Percentiles rank a stretch among this genome's conserved stretches.
Conservation (phyloP, 2,329 filamentous ascomycete genomes). For the Fusarium verticillioides region DNA sequence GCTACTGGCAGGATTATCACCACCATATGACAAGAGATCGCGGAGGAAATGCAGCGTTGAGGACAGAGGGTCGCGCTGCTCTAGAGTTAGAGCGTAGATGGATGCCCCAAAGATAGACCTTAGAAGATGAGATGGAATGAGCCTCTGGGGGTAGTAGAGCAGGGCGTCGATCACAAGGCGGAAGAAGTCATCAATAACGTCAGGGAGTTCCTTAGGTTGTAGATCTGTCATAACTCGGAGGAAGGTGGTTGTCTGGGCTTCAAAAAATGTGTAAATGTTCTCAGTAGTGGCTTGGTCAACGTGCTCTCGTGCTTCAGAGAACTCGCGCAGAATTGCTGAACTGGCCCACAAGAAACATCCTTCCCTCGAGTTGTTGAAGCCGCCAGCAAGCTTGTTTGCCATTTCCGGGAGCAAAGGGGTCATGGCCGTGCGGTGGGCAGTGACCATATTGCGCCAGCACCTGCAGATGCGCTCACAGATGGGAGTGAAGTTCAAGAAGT, state of each 20-base stretch:
- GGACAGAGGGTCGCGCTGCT: conserved; percentile 91
- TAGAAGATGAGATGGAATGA: conserved; percentile 83
- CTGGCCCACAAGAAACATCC: conserved; percentile 99
- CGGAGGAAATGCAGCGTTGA: conserved; percentile 93
- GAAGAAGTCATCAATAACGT: conserved; percentile 96
- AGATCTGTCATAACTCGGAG: conserved; percentile 89
- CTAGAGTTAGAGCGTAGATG: conserved; percentile 84
- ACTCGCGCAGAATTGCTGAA: conserved; percentile 92
- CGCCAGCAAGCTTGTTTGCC: conserved; percentile 86
- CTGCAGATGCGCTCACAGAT: conserved; percentile 94
- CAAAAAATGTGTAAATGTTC: conserved; percentile 93
- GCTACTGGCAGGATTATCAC: conserved; percentile 75
- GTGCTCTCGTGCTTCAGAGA: conserved; percentile 88
- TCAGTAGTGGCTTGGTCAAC: conserved; percentile 85
- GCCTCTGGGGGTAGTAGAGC: conserved; percentile 88
- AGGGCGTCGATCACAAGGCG: conserved; percentile 90
- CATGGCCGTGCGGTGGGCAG: conserved; percentile 92
- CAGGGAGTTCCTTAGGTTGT: conserved; percentile 77
- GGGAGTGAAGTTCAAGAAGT: conserved; percentile 85
- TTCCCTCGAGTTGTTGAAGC: conserved; percentile 87
- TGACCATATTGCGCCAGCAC: conserved; percentile 96
- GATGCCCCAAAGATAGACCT: conserved; percentile 87
- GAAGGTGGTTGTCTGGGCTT: conserved; percentile 91
- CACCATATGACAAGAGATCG: conserved; percentile 89
- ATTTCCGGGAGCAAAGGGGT: conserved; percentile 84